A percentile compares a stretch with the other conserved stretches of the same genome.
These are phyloP conservation scores for Hypoxylon lenormandii DNA, from an alignment of 495 filamentous ascomycete genomes.

Conservation along the genomic window DNA sequence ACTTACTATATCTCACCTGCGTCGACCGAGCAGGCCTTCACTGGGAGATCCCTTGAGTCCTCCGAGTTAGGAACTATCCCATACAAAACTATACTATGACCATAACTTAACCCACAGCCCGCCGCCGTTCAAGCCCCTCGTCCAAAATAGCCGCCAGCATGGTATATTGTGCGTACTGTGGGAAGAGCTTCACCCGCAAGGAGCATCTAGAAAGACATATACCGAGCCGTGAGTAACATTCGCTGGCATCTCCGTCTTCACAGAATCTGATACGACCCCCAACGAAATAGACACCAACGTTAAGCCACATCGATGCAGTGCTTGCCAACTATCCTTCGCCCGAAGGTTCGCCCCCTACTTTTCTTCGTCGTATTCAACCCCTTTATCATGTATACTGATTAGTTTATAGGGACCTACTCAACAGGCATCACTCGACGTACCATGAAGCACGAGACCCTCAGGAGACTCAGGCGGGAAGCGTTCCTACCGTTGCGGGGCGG, in stretches of 20 bases:
- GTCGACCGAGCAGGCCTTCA: too few relatives aligned
- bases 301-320: conserved; percentile 70
- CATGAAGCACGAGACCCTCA: conserved; percentile 60
- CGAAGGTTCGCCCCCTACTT: conserved; percentile 60
- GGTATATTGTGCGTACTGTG: conserved; percentile 73
- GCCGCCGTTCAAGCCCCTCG: too few relatives aligned
- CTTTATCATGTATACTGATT: conserved; percentile 35
- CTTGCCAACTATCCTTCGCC: conserved; percentile 72
- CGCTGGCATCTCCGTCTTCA: neutral
- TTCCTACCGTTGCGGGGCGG: conserved; percentile 53
- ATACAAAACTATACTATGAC: too few relatives aligned
- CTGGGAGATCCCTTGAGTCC: too few relatives aligned
- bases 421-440: conserved; percentile 67
- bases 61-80: too few relatives aligned
- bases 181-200: conserved; percentile 72
- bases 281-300: conserved; percentile 69
- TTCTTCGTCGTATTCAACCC: conserved; percentile 4
- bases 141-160: conserved; percentile 43
- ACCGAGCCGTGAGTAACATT: conserved; percentile 65
- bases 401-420: conserved; percentile 66
- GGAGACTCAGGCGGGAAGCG: conserved; percentile 54
- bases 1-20: too few relatives aligned
- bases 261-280: conserved; percentile 42
- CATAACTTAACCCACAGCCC: too few relatives aligned
- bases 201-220: conserved; percentile 75